Base-by-base conservation (phyloP, 495 filamentous ascomycete species). In the Penicillium psychrofluorescens region DNA sequence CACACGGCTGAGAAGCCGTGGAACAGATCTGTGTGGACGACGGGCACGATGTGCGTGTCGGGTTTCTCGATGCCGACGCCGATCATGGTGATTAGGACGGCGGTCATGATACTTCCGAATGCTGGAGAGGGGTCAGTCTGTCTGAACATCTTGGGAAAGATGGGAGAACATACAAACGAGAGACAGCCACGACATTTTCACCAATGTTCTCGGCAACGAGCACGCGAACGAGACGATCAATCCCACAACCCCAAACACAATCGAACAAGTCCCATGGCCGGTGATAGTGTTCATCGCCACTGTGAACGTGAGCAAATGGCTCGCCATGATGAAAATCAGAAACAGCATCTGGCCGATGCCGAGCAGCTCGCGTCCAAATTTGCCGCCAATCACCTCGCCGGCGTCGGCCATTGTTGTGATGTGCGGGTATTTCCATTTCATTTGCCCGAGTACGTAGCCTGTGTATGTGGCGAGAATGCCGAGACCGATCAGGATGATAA, bases 401-500 rank as follows among this genome's bases (percentile, higher is more conserved):
- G 79, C 85, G 51, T 92, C 85, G 13, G 84, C 80, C 57, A 90
- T 83, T 49, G 81, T 80, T 43, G 78, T 68, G 32, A 90, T 78
- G n/a, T 83, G 68, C 1, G 88, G 88, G 53, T 80, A 81, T 44
- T 67, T 74, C 49, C 80, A 50, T 58, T 89, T 90, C 58, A 92
- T 81, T 60, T 89, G 84, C 14, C 83, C 86, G 49, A 91, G 77
- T 29, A 90, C 75, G 46, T 81, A 86, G 50, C 84, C 84, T 12
- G 84, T 87, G 62, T 90, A 94, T 32, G 83, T 83, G 14, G 86
- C 80, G 10, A 88, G 49, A 6, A 84, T 45, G 11, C 86, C 86
- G 16, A 88, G 58, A 14, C 61, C 54, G 33, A 86, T 56, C 74
- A 91, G 48, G 68, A 85, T 75, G 16, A 86, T 55, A 13, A 86